These are phyloP conservation scores for Calonectria pseudoreteaudii DNA, from an alignment of 2,329 filamentous ascomycete species.

Conservation along the genomic window DNA sequence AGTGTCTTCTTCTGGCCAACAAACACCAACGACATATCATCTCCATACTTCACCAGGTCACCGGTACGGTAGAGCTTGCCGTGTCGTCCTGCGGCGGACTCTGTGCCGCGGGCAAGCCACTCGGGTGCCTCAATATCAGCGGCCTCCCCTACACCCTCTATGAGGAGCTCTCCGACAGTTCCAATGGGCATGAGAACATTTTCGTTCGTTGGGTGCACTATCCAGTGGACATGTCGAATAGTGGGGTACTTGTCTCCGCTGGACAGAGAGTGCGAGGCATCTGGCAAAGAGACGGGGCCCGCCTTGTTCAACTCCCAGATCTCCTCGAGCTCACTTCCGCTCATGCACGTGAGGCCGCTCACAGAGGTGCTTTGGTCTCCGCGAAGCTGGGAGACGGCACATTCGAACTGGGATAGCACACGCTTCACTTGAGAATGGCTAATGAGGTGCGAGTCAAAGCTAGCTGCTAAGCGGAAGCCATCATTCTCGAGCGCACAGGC, in stretches of 20 bases:
- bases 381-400: conserved; percentile 62
- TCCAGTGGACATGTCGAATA: conserved; percentile 40
- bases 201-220: conserved; percentile 42
- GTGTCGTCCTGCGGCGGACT: conserved; percentile 33
- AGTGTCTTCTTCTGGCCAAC: conserved; percentile 38
- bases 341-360: conserved; percentile 49
- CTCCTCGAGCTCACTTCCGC: conserved; percentile 50
- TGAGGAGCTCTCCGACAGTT: conserved; percentile 49
- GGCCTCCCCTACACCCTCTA: conserved; percentile 46
- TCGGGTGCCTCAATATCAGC: conserved; percentile 31
- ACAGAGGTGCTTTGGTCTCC: conserved; percentile 46
- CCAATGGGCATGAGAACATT: conserved; percentile 46
- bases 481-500: conserved; percentile 68
- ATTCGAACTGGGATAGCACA: conserved; percentile 63
- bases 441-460: conserved; percentile 71
- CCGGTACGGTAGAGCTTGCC: conserved; percentile 40
- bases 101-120: conserved; percentile 36
- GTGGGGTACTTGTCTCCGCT: conserved; percentile 39
- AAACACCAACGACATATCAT: conserved; percentile 39
- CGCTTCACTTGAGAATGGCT: conserved; percentile 62
- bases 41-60: conserved; percentile 40
- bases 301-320: conserved; percentile 47
- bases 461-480: conserved; percentile 68
- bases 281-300: conserved; percentile 28
- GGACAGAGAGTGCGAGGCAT: conserved; percentile 29